Evolutionary conservation across 73 alveolate species (phyloP).

Genomic region (Blepharisma stoltei): DNA sequence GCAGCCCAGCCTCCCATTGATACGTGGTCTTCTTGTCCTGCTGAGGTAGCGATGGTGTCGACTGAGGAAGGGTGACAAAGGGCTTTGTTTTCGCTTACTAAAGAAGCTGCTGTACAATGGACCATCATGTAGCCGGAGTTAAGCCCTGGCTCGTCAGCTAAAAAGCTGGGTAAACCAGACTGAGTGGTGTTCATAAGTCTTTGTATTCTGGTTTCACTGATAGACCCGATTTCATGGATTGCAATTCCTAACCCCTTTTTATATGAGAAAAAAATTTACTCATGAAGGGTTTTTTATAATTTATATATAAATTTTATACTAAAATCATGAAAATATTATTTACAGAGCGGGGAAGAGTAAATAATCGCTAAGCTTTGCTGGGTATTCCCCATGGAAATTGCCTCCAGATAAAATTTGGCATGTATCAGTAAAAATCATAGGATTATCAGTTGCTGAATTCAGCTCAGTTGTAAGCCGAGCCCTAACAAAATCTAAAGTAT

Average conservation of each 20-base stretch:
- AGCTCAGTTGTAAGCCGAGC: conserved; percentile 48
- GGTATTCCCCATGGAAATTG: conserved; percentile 70
- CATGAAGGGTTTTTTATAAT: no score
- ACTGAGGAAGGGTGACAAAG: conserved; percentile 61
- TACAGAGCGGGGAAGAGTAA: no score
- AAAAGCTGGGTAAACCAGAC: conserved; percentile 42
- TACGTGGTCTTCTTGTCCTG: conserved; percentile 71
- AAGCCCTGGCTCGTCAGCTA: conserved; percentile 48
- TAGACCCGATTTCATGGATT: conserved; percentile 42
- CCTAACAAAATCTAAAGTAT: conserved; percentile 32
- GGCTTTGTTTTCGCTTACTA: conserved; percentile 62
- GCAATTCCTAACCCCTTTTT: conserved; percentile 42
- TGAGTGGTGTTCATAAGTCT: conserved; percentile 42
- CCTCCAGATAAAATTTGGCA: conserved; percentile 52
- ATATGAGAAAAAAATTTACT: no score
- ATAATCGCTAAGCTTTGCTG: conserved; percentile 50
- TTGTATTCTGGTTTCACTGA: conserved; percentile 35
- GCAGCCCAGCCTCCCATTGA: conserved; percentile 73
- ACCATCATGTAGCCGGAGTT: conserved; percentile 59
- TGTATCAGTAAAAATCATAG: conserved; percentile 46
- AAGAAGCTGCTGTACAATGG: conserved; percentile 59
- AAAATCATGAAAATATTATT: no score
- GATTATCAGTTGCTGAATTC: conserved; percentile 63
- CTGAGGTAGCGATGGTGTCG: conserved; percentile 64
- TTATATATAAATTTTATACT: no score